Evolutionary conservation across 768 basidiomycete genomes (phyloP), one percentile per base, ranked within the genome.

Genomic region (Kwoniella pini): DNA sequence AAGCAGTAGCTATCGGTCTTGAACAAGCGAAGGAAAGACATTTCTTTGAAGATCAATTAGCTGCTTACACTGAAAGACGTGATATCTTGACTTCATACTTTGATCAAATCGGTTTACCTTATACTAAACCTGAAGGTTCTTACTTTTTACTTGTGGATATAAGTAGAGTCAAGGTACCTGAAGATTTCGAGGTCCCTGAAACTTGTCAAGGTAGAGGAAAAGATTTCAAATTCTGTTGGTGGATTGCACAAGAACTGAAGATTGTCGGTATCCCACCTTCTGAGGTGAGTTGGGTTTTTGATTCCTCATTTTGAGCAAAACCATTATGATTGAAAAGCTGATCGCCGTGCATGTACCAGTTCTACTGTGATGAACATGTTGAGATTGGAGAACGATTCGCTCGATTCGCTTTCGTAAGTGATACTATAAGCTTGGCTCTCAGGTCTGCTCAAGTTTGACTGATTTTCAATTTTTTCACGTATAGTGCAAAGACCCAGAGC

Each of bases 181-280:
- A 90, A 10, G 84, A 88, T 70, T 97, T 89, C 75, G 86, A 85
- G 3, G 91, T 92, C 82, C 92, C 93, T 0, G 71, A 81, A 50
- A 86, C 83, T 51, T 82, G 95, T 21, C 70, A 85, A 24, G 91
- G 88, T 6, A 83, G 93, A 72, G 92, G 91, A 4, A 83, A 86
- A 43, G 93, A 97, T 74, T 97, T 97, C 83, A 85, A 81, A 89
- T 89, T 88, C n/a, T 88, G 88, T 74, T 97, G 94, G 94, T 95
- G 93, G 81, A 88, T 96, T 65, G 92, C 91, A 1, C 82, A 87
- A 77, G 89, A 93, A 76, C 78, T 95, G 42, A 90, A 91, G 6
- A 92, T 97, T 21, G 94, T 92, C 30, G 86, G 89, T 5, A 96
- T 97, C 62, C 93, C 93, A 12, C 91, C 93, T 60, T 94, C 91